Base-by-base conservation (phyloP, 371 early-diverging fungal species). In the Mortierella polycephala region DNA sequence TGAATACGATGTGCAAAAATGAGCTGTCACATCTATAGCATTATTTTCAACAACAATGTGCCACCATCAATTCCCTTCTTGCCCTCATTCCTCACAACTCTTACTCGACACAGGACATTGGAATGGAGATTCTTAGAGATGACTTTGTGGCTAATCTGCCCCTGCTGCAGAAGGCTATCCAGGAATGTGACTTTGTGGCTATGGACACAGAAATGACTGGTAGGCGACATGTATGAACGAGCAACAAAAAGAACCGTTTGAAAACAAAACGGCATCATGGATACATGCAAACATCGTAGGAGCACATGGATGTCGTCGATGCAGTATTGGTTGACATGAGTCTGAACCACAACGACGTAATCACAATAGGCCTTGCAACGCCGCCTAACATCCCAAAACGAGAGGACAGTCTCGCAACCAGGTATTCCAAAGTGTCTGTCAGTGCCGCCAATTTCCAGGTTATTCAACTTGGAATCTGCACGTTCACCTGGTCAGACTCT, bases 181-280 rank as follows among this genome's bases (percentile, higher is more conserved):
- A 86, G 3, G 87, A 86, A 62, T 87, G 90, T 67, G 95, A 93
- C 75, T 92, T 94, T 85, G 85, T 93, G 13, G 88, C 95, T 18
- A 83, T 96, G 50, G 96, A 96, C 72, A 89, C 93, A n/a, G 96
- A 96, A 81, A 83, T 96, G 64, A 90, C 94, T 23, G 96, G 95
- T 86, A 81, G 37, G 10, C 18, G 30, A 23, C 50, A 40, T n/a
- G n/a, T n/a, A n/a, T n/a, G n/a, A n/a, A n/a, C n/a, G n/a, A n/a
- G n/a, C n/a, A n/a, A n/a, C n/a, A n/a, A n/a, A n/a, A n/a, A n/a
- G n/a, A n/a, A n/a, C n/a, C n/a, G n/a, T n/a, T n/a, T n/a, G n/a
- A n/a, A n/a, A n/a, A n/a, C n/a, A n/a, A n/a, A n/a, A n/a, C n/a
- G n/a, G n/a, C n/a, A n/a, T n/a, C n/a, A n/a, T n/a, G n/a, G n/a